Evolutionary conservation across 139 green algal genomes (phyloP).

Genomic region (Deuterostichococcus epilithicus): DNA sequence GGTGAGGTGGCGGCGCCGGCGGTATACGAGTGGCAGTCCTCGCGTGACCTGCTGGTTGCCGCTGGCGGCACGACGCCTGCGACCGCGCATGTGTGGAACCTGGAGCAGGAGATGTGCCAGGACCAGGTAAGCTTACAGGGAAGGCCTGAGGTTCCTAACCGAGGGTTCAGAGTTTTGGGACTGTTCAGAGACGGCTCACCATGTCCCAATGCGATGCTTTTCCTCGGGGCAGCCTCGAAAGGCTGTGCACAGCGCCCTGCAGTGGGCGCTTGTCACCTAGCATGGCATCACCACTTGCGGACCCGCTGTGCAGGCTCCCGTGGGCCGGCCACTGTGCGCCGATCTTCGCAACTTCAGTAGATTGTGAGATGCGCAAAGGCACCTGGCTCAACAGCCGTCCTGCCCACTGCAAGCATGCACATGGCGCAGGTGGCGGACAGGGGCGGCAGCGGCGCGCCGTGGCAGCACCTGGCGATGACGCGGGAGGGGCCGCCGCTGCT

Average conservation of each 20-base stretch:
- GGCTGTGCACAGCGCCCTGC: too few species aligned
- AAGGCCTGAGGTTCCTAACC: too few species aligned
- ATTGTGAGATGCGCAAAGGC: too few species aligned
- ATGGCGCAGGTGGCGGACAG: background rate
- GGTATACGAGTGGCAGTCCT: slow-evolving; percentile 24
- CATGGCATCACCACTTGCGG: too few species aligned
- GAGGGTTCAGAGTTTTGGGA: too few species aligned
- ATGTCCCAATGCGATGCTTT: too few species aligned
- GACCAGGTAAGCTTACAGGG: slow-evolving; percentile 36
- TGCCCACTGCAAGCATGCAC: background rate
- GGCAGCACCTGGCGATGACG: slow-evolving; percentile 5
- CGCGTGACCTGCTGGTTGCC: slow-evolving; percentile 25
- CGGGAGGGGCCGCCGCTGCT: slow-evolving; percentile 17
- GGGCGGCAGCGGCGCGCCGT: slow-evolving; percentile 14
- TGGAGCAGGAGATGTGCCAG: slow-evolving; percentile 49
- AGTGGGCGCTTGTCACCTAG: too few species aligned
- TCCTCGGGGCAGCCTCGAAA: too few species aligned
- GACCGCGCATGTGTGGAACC: slow-evolving; percentile 47
- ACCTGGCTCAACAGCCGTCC: background rate
- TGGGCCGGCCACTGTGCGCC: too few species aligned
- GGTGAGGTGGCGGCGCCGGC: background rate
- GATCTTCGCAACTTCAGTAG: too few species aligned
- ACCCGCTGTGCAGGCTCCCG: too few species aligned
- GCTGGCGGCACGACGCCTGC: slow-evolving; percentile 26
- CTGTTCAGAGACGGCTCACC: too few species aligned